These are phyloP conservation scores for Colletotrichum theobromicola DNA, from an alignment of 2,329 filamentous ascomycete genomes.

Conservation along the genomic window DNA sequence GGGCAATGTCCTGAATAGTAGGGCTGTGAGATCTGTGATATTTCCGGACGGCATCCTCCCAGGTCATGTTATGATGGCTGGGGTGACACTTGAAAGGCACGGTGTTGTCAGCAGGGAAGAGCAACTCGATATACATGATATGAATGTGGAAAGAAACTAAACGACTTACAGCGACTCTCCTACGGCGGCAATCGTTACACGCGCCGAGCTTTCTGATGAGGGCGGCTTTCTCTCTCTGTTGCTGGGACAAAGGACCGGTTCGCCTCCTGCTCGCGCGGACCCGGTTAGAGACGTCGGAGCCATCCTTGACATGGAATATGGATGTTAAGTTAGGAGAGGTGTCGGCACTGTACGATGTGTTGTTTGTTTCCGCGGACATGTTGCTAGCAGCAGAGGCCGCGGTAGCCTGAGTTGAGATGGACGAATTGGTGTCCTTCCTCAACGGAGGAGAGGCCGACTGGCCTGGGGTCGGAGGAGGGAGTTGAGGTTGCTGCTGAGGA, in stretches of 20 bases:
- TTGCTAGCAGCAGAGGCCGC: constrained; percentile 42
- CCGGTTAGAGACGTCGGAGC: constrained; percentile 56
- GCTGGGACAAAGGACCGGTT: constrained; percentile 62
- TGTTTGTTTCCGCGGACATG: constrained; percentile 50
- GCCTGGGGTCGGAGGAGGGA: constrained; percentile 25
- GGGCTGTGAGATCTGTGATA: constrained; percentile 59
- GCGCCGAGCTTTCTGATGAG: constrained; percentile 65
- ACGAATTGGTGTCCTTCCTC: constrained; percentile 58
- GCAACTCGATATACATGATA: background rate
- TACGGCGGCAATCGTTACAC: constrained; percentile 59
- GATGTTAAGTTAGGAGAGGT: constrained; percentile 55
- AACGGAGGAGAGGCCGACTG: constrained; percentile 33
- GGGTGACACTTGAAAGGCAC: constrained; percentile 56
- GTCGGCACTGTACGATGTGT: constrained; percentile 58
- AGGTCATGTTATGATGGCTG: constrained; percentile 65
- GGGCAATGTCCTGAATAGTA: constrained; percentile 53
- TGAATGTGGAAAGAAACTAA: background rate
- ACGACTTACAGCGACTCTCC: constrained; percentile 62
- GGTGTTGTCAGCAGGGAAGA: constrained; percentile 16
- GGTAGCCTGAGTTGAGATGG: constrained; percentile 57
- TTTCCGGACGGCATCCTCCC: constrained; percentile 62
- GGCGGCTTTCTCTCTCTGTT: constrained; percentile 64
- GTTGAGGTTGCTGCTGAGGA: constrained; percentile 25
- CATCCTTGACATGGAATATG: constrained; percentile 62
- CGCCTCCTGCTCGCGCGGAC: constrained; percentile 62